A percentile compares a stretch with the other conserved stretches of the same genome.
Evolutionary conservation across 805 yeast species (phyloP).

Genomic region (Metschnikowia amazonensis): DNA sequence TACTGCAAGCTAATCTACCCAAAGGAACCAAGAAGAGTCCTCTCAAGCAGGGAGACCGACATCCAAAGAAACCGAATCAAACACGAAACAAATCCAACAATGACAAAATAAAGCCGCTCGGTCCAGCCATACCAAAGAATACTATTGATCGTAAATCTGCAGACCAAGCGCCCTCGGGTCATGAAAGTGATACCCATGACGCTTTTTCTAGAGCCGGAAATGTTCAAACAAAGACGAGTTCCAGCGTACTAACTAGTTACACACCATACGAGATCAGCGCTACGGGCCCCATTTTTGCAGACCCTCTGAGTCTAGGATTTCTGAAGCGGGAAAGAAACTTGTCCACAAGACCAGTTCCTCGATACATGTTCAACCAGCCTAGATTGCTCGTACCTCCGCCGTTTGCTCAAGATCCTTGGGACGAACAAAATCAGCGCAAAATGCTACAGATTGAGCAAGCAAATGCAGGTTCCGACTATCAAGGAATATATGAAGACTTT

Average conservation of each 20-base stretch:
- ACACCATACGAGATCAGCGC: slow-evolving; percentile 8
- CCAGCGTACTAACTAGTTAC: background rate
- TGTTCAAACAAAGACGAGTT: background rate
- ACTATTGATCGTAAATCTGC: too few species aligned
- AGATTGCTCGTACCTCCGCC: slow-evolving; percentile 32
- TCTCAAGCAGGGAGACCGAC: background rate
- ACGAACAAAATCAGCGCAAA: slow-evolving; percentile 60
- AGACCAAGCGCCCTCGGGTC: background rate
- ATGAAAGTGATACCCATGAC: background rate
- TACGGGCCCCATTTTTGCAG: slow-evolving; percentile 30
- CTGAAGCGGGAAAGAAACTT: slow-evolving; percentile 7
- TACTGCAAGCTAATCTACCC: background rate
- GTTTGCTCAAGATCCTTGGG: slow-evolving; percentile 57
- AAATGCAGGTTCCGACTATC: slow-evolving; percentile 51
- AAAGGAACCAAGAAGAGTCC: background rate
- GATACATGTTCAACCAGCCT: slow-evolving; percentile 34
- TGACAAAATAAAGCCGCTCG: background rate
- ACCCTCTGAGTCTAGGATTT: slow-evolving; percentile 33
- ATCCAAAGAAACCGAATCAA: background rate
- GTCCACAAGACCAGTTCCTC: slow-evolving; percentile 30
- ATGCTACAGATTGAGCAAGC: slow-evolving; percentile 51
- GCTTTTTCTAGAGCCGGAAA: background rate
- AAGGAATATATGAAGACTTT: slow-evolving; percentile 70
- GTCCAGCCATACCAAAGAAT: background rate
- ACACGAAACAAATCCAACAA: background rate